These are phyloP conservation scores for Candida hispaniensis DNA, from an alignment of 805 yeast species.

Conservation along the genomic window DNA sequence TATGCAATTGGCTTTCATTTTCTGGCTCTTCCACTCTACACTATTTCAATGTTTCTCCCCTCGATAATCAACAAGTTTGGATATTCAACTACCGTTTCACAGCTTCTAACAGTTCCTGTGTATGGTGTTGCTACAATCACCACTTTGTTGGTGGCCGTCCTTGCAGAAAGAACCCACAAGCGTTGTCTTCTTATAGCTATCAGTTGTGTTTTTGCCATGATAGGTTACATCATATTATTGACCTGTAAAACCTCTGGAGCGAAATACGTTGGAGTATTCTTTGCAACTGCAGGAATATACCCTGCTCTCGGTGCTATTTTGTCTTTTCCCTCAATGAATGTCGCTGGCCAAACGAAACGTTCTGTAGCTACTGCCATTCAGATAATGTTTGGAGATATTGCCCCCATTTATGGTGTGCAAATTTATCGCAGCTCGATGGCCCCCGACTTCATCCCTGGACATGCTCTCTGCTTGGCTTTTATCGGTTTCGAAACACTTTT, in stretches of 20 bases:
- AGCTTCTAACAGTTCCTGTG: conserved; percentile 37
- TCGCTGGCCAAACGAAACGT: conserved; percentile 5
- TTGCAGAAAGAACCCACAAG: conserved; percentile 22
- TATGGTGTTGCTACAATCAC: conserved; percentile 32
- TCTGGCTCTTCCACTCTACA: conserved; percentile 6
- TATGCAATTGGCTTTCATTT: conserved; percentile 6
- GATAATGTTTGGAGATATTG: conserved; percentile 10
- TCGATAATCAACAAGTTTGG: conserved; percentile 38
- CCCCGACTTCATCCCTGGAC: conserved; percentile 6
- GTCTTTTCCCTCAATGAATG: conserved; percentile 6
- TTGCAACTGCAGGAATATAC: conserved; percentile 8
- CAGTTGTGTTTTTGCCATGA: conserved; percentile 35
- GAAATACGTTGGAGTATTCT: conserved; percentile 7
- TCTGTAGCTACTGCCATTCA: conserved; percentile 9
- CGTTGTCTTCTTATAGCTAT: conserved; percentile 26
- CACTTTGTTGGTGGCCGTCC: background rate
- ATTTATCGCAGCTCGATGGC: conserved; percentile 9
- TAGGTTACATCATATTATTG: conserved; percentile 2
- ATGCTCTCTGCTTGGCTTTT: conserved; percentile 2
- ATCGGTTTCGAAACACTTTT: conserved; percentile 1
- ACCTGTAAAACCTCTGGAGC: conserved; percentile 1
- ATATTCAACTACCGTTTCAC: conserved; percentile 33
- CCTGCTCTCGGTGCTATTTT: conserved; percentile 7
- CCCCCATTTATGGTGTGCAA: conserved; percentile 10
- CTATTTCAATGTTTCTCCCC: conserved; percentile 36